A percentile compares a stretch with the other conserved stretches of the same genome.
Conservation (phyloP, 2,329 filamentous ascomycete genomes). For the Curvularia hawaiiensis region DNA sequence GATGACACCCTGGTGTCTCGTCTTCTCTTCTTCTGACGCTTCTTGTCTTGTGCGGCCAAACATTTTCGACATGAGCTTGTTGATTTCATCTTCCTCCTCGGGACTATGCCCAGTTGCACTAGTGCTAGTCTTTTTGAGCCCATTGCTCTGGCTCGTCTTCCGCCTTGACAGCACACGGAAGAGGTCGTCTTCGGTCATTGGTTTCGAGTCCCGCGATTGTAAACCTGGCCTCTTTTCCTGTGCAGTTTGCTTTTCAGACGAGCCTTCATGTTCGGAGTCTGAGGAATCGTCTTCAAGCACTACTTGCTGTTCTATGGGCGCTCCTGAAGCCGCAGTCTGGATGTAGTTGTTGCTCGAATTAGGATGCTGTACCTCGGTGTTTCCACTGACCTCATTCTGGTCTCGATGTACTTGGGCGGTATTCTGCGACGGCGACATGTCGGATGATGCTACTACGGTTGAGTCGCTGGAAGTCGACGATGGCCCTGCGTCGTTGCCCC, state of each 20-base stretch:
- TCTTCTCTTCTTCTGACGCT: slow-evolving; percentile 72
- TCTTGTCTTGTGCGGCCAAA: slow-evolving; percentile 69
- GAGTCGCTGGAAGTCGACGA: slow-evolving; percentile 21
- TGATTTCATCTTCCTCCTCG: slow-evolving; percentile 59
- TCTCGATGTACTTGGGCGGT: not conserved
- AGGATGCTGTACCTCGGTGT: not conserved
- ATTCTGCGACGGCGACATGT: slow-evolving; percentile 3
- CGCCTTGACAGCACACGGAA: slow-evolving; percentile 57
- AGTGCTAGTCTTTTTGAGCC: slow-evolving; percentile 33
- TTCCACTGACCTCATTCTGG: not conserved
- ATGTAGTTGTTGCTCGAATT: not conserved
- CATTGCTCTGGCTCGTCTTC: slow-evolving; percentile 46
- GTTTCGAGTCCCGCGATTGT: slow-evolving; percentile 28
- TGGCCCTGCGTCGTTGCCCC: slow-evolving; percentile 11
- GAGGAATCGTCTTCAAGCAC: slow-evolving; percentile 23
- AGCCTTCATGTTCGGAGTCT: slow-evolving; percentile 31
- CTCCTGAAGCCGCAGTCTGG: slow-evolving; percentile 4
- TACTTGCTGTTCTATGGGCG: slow-evolving; percentile 21
- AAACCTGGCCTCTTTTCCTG: slow-evolving; percentile 26
- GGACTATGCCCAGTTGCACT: slow-evolving; percentile 27
- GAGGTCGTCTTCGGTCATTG: slow-evolving; percentile 58
- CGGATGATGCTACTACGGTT: slow-evolving; percentile 17
- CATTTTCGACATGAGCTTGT: slow-evolving; percentile 70
- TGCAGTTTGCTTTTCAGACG: slow-evolving; percentile 25
- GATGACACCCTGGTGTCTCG: slow-evolving; percentile 69